Evolutionary conservation across 176 grass and related monocot genomes (phyloP).

Genomic region (Aegilops sharonensis): DNA sequence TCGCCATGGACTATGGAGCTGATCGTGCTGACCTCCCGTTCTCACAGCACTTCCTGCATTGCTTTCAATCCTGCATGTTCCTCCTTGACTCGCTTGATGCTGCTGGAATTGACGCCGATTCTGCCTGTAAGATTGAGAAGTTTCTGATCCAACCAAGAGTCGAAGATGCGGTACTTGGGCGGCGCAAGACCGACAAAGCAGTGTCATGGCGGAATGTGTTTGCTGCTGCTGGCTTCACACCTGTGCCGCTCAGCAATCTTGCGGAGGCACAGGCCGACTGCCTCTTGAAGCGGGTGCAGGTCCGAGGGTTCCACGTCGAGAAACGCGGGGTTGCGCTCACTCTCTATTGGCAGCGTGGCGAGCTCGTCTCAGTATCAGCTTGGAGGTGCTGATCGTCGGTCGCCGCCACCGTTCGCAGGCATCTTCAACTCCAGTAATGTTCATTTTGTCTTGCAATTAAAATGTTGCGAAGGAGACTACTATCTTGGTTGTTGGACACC

Average conservation of each 20-base stretch:
- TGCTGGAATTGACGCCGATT: constrained; percentile 56
- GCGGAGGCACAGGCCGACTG: constrained; percentile 79
- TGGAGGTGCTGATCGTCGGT: constrained; percentile 68
- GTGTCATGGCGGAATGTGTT: constrained; percentile 66
- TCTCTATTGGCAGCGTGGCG: constrained; percentile 66
- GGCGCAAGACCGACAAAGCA: constrained; percentile 44
- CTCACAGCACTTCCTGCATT: constrained; percentile 66
- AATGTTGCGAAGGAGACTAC: constrained; percentile 35
- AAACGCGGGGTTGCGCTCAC: constrained; percentile 56
- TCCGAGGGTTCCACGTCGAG: constrained; percentile 86
- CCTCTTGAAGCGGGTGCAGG: constrained; percentile 76
- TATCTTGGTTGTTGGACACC: constrained; percentile 27
- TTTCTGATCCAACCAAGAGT: constrained; percentile 81
- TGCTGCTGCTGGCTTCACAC: constrained; percentile 54
- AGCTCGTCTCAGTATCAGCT: constrained; percentile 74
- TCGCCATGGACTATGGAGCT: constrained; percentile 70
- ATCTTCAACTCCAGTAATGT: constrained; percentile 48
- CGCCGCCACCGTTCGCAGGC: not conserved
- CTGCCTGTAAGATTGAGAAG: constrained; percentile 65
- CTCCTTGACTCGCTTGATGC: constrained; percentile 89
- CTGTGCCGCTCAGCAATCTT: constrained; percentile 57
- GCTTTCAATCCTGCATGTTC: constrained; percentile 73
- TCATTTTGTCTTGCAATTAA: constrained; percentile 45
- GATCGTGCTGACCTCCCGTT: constrained; percentile 76
- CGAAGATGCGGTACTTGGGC: constrained; percentile 54